Conservation (phyloP, 257 asterid species). For the Nicotiana paniculata region DNA sequence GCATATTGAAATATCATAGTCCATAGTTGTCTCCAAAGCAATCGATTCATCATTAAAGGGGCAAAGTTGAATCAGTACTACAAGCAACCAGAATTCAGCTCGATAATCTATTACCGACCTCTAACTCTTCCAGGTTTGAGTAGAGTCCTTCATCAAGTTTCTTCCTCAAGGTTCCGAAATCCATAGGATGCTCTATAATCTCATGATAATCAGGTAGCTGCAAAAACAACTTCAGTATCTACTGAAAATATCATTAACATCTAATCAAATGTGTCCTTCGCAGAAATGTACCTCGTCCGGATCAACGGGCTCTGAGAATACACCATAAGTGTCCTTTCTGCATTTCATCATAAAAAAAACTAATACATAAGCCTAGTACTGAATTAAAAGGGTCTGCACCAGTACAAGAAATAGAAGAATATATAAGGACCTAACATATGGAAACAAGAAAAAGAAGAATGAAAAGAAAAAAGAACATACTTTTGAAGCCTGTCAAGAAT, state of each 20-base stretch:
- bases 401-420: conserved; percentile 15
- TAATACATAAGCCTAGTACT: neutral
- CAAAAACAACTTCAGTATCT: conserved; percentile 23
- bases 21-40: neutral
- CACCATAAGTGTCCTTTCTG: conserved; percentile 95
- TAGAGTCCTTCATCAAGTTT: conserved; percentile 58
- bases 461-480: conserved; percentile 33
- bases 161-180: conserved; percentile 82
- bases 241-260: neutral
- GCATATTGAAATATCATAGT: neutral
- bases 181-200: conserved; percentile 79
- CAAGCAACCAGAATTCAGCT: neutral
- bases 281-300: conserved; percentile 54
- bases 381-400: neutral
- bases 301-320: conserved; percentile 90
- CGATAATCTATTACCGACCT: conserved; percentile 43
- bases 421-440: conserved; percentile 14
- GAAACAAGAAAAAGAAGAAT: neutral
- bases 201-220: conserved; percentile 97
- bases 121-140: conserved; percentile 58
- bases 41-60: neutral
- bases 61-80: neutral
- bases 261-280: neutral
- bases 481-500: conserved; percentile 98
- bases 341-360: conserved; percentile 12